Evolutionary conservation across 2,329 filamentous ascomycete species (phyloP), one percentile per base, ranked within the genome.

Genomic region (Ophiostoma novo-ulmi): DNA sequence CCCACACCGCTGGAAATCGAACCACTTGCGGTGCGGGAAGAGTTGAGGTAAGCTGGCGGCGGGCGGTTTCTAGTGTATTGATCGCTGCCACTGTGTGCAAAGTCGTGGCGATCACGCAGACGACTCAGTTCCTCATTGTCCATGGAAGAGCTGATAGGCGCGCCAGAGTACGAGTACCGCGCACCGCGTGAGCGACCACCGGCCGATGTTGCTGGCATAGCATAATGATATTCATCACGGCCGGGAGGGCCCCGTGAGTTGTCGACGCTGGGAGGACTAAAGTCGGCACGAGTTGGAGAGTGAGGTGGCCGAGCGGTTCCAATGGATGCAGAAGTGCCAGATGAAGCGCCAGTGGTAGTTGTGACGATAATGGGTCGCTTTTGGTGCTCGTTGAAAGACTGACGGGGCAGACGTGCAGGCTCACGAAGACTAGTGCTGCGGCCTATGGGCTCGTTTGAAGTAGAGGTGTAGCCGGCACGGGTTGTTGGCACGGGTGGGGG

Each of bases 321-420:
- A 10, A 36, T 20, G 3, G 63, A 65, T 2, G 78, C 76, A n/a
- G 79, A 77, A 31, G 65, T 35, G 11, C 31, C 67, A 20, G 79
- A 77, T 31, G 67, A 22, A 10, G 26, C 58, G 14, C 77, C 77
- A 66, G 84, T 82, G 38, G 80, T 81, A n/a, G 85, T 86, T 26
- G 85, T 88, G 73, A 88, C 82, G 71, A 88, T 85, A 74, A 88
- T 82, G 70, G 86, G 84, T 13, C 86, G 85, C 58, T 83, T 81
- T 52, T 17, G 83, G 79, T 64, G 61, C 70, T 89, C 87, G 35
- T 86, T 73, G 0, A 85, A 86, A 1, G 82, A 80, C 8, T 83
- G 83, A 38, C 84, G 84, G 77, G 84, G 83, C 69, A 78, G 80
- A 36, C 83, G 83, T 75, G 82, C 81, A 48, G 79, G 77, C 39